Evolutionary conservation across 768 basidiomycete species (phyloP), one percentile per base, ranked within the genome.

Genomic region (Lenzites betulinus): DNA sequence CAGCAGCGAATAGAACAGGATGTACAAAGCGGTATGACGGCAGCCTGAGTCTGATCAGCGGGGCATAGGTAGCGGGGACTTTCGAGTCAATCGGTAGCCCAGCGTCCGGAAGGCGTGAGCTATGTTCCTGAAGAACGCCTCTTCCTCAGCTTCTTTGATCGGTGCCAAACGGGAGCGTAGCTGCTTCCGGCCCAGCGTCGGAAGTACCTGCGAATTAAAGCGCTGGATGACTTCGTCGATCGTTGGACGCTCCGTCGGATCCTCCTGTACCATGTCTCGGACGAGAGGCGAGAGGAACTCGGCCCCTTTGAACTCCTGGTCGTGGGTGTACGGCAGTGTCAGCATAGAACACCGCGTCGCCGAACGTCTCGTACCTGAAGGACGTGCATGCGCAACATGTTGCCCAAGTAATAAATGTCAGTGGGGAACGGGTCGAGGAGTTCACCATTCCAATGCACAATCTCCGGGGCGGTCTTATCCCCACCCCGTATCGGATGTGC

Each of bases 241-340:
- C 0, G 54, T 62, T 1, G 75, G 76, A 2, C 76, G 70, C 28
- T 70, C 67, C 6, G 50, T 35, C 1, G 76, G 75, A 38, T 75
- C 71, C 0, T 69, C 63, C 41, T 73, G 64, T 0, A 69, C 64
- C 76, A 78, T 78, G 28, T 72, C 71, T 2, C 53, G 58, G 1
- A 75, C 62, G 4, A 78, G 67, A 1, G 60, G 60, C 12, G 35
- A 15, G 63, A 77, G 71, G 59, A 77, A 76, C 5, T 74, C 72
- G 18, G 76, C 60, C 0, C 71, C 70, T 4, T 43, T 23, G 25
- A 63, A 66, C 28, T 51, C 58, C 68, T n/a, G n/a, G n/a, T n/a
- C n/a, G n/a, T n/a, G n/a, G n/a, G n/a, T 72, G 58, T 36, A 16
- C 22, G 9, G 13, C 15, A 18, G 13, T 25, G 20, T 16, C 12